phyloP scores from a whole-genome alignment of 805 yeast genomes.

The Suhomyces sp. region DNA sequence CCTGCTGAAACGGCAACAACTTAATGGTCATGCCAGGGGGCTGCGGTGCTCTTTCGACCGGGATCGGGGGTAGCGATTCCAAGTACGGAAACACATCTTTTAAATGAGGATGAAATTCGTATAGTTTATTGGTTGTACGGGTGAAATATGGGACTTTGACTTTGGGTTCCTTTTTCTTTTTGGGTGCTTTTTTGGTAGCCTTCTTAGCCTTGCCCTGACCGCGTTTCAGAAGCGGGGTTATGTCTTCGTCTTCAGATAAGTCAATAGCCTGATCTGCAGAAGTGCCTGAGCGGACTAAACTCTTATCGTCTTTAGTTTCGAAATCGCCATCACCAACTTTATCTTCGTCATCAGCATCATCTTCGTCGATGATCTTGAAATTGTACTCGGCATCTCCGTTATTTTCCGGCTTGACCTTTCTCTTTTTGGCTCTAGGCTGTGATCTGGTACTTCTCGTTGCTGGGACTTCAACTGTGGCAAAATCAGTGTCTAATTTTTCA shows the following conservation, averaged over 20 bases:
- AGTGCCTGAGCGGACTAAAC: conserved; percentile 19
- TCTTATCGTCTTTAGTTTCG: conserved; percentile 22
- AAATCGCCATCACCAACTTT: conserved; percentile 14
- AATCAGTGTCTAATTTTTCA: conserved; percentile 11
- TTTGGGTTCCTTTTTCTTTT: conserved; percentile 40
- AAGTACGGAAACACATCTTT: conserved; percentile 68
- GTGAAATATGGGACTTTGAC: conserved; percentile 67
- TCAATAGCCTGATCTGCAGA: conserved; percentile 23
- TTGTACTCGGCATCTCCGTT: conserved; percentile 15
- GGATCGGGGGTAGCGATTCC: conserved; percentile 43
- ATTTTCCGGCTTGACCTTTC: conserved; percentile 5
- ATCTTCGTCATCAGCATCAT: conserved; percentile 18
- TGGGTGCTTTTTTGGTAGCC: conserved; percentile 18
- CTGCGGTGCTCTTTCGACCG: conserved; percentile 60
- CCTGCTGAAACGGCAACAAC: conserved; percentile 86
- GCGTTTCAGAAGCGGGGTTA: conserved; percentile 11
- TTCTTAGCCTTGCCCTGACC: conserved; percentile 13
- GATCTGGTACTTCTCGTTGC: conserved; percentile 5
- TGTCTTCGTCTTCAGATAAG: conserved; percentile 27
- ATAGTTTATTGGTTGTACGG: conserved; percentile 64
- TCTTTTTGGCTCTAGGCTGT: conserved; percentile 1
- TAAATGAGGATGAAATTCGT: conserved; percentile 75
- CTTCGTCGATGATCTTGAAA: conserved; percentile 4
- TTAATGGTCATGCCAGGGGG: conserved; percentile 74
- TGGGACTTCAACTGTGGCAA: conserved; percentile 7